Percentiles rank a stretch among this genome's conserved stretches.
Evolutionary conservation across 345 rosid genomes (phyloP).

Genomic region (Eucalyptus brandiana): DNA sequence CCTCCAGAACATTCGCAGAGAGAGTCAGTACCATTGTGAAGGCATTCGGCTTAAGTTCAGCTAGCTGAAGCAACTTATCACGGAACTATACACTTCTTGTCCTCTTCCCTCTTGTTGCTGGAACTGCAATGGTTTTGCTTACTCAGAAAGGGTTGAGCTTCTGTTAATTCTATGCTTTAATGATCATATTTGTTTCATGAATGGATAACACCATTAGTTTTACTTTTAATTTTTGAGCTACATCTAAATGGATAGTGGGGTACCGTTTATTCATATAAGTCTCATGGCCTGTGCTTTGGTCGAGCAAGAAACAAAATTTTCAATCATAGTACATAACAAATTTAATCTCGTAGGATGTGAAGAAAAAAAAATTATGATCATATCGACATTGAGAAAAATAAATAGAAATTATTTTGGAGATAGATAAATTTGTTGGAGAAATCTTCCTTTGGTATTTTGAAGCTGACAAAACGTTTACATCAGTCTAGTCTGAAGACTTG

Average conservation of each 20-base stretch:
- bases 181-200: not conserved
- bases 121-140: not conserved
- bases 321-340: not conserved
- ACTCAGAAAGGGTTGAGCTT: not conserved
- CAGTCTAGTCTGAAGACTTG: no score
- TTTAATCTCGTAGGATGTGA: not conserved
- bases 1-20: constrained; percentile 76
- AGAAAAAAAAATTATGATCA: not conserved
- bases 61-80: constrained; percentile 5
- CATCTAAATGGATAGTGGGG: not conserved
- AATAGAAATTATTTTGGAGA: not conserved
- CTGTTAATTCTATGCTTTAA: not conserved
- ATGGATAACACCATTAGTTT: not conserved
- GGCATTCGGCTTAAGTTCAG: constrained; percentile 66
- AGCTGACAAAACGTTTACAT: no score
- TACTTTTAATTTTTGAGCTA: not conserved
- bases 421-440: no score
- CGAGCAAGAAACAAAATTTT: not conserved
- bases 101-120: not conserved
- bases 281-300: not conserved
- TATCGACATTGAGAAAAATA: not conserved
- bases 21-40: constrained; percentile 75
- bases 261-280: not conserved
- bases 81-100: not conserved
- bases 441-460: no score